These are phyloP conservation scores for Arbutus unedo DNA, from an alignment of 148 eudicot genomes.

Conservation along the genomic window DNA sequence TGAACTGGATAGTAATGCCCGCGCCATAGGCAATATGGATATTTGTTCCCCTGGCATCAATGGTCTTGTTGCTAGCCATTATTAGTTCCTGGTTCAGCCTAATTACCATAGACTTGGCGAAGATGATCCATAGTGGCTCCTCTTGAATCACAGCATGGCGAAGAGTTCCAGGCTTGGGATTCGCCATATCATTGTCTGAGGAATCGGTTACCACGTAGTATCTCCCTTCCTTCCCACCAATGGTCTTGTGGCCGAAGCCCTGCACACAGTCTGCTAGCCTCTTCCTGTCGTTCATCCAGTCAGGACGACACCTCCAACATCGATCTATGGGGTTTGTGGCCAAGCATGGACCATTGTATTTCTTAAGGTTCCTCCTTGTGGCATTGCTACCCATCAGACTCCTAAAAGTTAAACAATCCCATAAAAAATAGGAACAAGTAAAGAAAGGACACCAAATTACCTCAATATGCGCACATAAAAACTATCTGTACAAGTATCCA, in stretches of 20 bases:
- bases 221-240: conserved; percentile 12
- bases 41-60: conserved; percentile 9
- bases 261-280: not conserved
- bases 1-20: conserved; percentile 21
- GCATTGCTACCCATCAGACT: not conserved
- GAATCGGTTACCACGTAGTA: conserved; percentile 14
- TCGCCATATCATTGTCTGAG: conserved; percentile 7
- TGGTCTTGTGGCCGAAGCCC: conserved; percentile 16
- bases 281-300: conserved; percentile 13
- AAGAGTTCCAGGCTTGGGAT: conserved; percentile 23
- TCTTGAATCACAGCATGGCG: conserved; percentile 24
- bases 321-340: conserved; percentile 13
- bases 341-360: not conserved
- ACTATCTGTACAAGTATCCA: not conserved
- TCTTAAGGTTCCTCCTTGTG: not conserved
- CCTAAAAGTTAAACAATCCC: not conserved
- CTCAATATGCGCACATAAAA: not conserved
- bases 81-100: conserved; percentile 17
- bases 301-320: conserved; percentile 16
- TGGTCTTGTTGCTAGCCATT: conserved; percentile 20
- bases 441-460: not conserved
- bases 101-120: conserved; percentile 1
- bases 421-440: not conserved
- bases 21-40: conserved; percentile 18
- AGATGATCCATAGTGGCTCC: conserved; percentile 22